Evolutionary conservation across 2,329 filamentous ascomycete genomes (phyloP), one percentile per base, ranked within the genome.

Genomic region (Coniochaeta pulveracea): DNA sequence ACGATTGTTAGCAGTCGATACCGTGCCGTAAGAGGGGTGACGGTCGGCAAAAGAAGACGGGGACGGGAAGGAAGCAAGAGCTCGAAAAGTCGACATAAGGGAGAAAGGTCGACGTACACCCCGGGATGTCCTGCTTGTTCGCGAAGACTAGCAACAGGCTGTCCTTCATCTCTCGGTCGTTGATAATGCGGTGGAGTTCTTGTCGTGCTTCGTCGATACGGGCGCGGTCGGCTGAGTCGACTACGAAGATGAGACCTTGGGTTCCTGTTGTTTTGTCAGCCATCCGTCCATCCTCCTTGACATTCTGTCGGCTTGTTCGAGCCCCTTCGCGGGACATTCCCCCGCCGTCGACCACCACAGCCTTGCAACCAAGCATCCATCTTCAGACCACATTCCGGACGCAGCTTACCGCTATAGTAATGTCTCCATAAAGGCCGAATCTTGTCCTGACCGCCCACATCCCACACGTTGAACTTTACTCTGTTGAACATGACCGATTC

Each of bases 401-500:
- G 7, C 14, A 16, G 52, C 71, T 51, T 58, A 78, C 80, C 81
- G 47, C 77, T 82, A 56, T 93, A 96, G 68, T 96, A 96, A 69
- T 96, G 89, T 63, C 89, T 80, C 89, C 89, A 96, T 40, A 96
- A 68, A 42, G 89, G 89, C 46, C 89, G 76, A 54, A 96, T 96
- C 79, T 96, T 96, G 73, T 96, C 89, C 70, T 96, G 89, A 44
- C 89, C 89, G 61, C 89, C 89, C 39, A 96, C 89, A 67, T 96
- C 89, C 89, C 89, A 96, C 43, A 96, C 89, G 52, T 93, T 96
- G 70, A 96, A 96, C 64, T 95, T 93, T 63, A 95, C 88, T 60
- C 96, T 96, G 74, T 95, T 95, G 71, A 94, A 95, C 47, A 88
- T 93, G 51, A 96, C 88, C 4, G 86, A 93, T 71, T 96, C 89